Conservation (phyloP, 2,329 filamentous ascomycete genomes). For the Zymoseptoria ardabiliae region DNA sequence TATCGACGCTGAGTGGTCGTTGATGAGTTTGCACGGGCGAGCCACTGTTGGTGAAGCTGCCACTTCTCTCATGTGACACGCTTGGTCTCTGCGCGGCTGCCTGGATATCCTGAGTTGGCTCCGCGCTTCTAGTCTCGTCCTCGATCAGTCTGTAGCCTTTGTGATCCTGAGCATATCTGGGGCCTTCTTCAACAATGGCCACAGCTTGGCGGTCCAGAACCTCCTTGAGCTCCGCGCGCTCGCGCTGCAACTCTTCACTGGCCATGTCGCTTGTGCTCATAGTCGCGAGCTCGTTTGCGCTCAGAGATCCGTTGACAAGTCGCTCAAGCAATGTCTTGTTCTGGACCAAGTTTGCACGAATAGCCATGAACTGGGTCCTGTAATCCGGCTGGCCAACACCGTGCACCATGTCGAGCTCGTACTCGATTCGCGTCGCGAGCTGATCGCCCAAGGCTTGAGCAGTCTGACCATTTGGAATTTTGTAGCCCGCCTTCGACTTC, state of each 20-base stretch:
- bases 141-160: slow-evolving; percentile 91
- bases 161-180: slow-evolving; percentile 80
- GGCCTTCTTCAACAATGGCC: slow-evolving; percentile 62
- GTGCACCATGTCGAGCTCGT: slow-evolving; percentile 52
- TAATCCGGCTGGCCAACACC: slow-evolving; percentile 48
- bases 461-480: slow-evolving; percentile 56
- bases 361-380: slow-evolving; percentile 60
- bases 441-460: slow-evolving; percentile 59
- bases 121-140: slow-evolving; percentile 47
- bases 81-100: slow-evolving; percentile 5
- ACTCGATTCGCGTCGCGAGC: slow-evolving; percentile 73
- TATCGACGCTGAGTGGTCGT: slow-evolving; percentile 16
- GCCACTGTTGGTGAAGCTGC: slow-evolving; percentile 15
- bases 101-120: not conserved
- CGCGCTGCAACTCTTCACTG: slow-evolving; percentile 75
- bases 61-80: slow-evolving; percentile 32
- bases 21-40: slow-evolving; percentile 24
- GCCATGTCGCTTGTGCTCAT: slow-evolving; percentile 91
- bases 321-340: slow-evolving; percentile 72
- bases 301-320: slow-evolving; percentile 64
- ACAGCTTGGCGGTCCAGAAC: slow-evolving; percentile 77
- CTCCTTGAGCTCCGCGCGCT: slow-evolving; percentile 70
- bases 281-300: slow-evolving; percentile 67
- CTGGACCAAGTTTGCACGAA: slow-evolving; percentile 81
- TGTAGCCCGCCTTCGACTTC: slow-evolving; percentile 59